These are phyloP conservation scores for Vicia villosa DNA, from an alignment of 306 rosid genomes.

Conservation along the genomic window DNA sequence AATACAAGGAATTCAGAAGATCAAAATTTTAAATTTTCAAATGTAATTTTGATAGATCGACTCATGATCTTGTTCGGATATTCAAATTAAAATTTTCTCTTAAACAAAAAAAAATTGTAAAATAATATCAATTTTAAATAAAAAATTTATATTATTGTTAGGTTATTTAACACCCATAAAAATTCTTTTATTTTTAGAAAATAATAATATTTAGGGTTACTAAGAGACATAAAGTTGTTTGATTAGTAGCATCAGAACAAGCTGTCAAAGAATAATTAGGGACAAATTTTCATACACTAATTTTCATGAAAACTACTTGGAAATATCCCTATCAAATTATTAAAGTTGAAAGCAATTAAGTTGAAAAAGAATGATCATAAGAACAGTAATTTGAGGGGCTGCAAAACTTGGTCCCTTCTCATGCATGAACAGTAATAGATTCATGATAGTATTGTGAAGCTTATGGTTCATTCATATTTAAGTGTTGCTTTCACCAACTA, in stretches of 20 bases:
- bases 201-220: neutral
- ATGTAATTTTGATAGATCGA: too few species aligned
- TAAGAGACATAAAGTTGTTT: neutral
- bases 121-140: neutral
- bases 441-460: slow-evolving; percentile 27
- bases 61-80: too few species aligned
- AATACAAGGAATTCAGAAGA: too few species aligned
- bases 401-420: slow-evolving; percentile 28
- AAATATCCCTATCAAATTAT: slow-evolving; percentile 33
- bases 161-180: too few species aligned
- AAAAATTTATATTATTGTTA: neutral
- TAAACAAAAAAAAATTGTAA: neutral
- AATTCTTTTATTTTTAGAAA: too few species aligned
- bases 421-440: slow-evolving; percentile 22
- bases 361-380: slow-evolving; percentile 37
- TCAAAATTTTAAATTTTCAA: too few species aligned
- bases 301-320: slow-evolving; percentile 28
- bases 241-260: slow-evolving; percentile 31
- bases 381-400: slow-evolving; percentile 31
- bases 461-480: slow-evolving; percentile 36
- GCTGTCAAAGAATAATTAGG: slow-evolving; percentile 34
- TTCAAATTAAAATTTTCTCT: too few species aligned
- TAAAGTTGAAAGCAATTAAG: slow-evolving; percentile 32
- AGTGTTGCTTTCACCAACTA: slow-evolving; percentile 38
- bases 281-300: slow-evolving; percentile 15